Evolutionary conservation across 2,329 filamentous ascomycete species (phyloP), one percentile per base, ranked within the genome.

Genomic region (Lizonia empirigonia): DNA sequence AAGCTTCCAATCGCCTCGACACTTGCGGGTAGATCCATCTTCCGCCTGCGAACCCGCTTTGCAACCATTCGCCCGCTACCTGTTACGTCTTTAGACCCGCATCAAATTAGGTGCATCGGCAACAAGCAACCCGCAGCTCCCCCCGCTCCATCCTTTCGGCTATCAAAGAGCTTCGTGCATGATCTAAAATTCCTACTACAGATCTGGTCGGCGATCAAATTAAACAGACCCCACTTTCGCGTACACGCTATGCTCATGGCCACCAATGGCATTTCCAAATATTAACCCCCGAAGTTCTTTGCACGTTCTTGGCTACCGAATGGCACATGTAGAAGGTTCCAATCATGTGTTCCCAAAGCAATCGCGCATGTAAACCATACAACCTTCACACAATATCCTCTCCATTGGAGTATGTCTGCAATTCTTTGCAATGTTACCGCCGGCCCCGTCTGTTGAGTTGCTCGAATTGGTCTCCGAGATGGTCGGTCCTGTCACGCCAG

Each of bases 161-260:
- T 18, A 22, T 44, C 15, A 22, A 16, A 20, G n/a, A 24, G 32
- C 27, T 50, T 29, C 15, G 15, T 52, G 24, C 37, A 38, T 37
- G 15, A 19, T 42, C 37, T n/a, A 15, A 34, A 12, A 41, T 36
- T 9, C 36, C 44, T 23, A 26, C 18, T 44, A n/a, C 29, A 24
- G 36, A 41, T 29, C 9, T 38, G 39, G 42, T 56, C 44, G 53
- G 39, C 49, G 53, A 56, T 46, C 37, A 36, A 13, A 16, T 19
- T n/a, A n/a, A 15, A 20, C 22, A 26, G 3, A 24, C 9, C 7
- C 20, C 15, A 16, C 15, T 16, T 20, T 24, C 8, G 12, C 24
- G 22, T 36, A 10, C 19, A 10, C 26, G 12, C 26, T n/a, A 29
- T 29, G 2, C 26, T 27, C 12, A 10, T 37, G 34, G 46, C n/a